Conservation (phyloP, 306 rosid species). For the Begonia masoniana region DNA sequence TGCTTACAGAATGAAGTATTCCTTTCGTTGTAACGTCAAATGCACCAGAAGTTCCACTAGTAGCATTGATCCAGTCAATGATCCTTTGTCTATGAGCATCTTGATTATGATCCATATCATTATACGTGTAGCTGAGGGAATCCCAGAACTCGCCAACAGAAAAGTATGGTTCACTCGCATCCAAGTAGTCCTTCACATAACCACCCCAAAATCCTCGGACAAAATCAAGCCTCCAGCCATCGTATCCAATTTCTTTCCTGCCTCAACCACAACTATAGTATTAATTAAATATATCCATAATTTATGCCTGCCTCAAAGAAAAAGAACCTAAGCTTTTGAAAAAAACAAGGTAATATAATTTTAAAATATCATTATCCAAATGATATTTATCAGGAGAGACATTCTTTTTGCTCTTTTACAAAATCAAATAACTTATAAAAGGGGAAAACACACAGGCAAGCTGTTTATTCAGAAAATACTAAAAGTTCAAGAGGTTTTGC, state of each 20-base stretch:
- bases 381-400: too few species aligned
- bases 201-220: conserved; percentile 99
- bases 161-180: conserved; percentile 71
- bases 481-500: too few species aligned
- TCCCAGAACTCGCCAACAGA: conserved; percentile 96
- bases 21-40: conserved; percentile 98
- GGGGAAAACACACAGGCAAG: too few species aligned
- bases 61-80: conserved; percentile 88
- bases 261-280: conserved; percentile 7
- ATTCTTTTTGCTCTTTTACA: too few species aligned
- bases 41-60: conserved; percentile 75
- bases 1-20: conserved; percentile 85
- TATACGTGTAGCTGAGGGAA: conserved; percentile 83
- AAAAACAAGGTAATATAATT: too few species aligned
- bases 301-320: neutral
- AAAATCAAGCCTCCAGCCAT: conserved; percentile 99
- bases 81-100: conserved; percentile 97
- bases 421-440: too few species aligned
- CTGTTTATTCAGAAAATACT: too few species aligned
- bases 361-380: too few species aligned
- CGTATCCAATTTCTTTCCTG: conserved; percentile 92
- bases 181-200: conserved; percentile 82
- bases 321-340: neutral
- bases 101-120: conserved; percentile 89
- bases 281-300: neutral